phyloP scores from a whole-genome alignment of 2,329 filamentous ascomycete species.

The Penicillium sp. region DNA sequence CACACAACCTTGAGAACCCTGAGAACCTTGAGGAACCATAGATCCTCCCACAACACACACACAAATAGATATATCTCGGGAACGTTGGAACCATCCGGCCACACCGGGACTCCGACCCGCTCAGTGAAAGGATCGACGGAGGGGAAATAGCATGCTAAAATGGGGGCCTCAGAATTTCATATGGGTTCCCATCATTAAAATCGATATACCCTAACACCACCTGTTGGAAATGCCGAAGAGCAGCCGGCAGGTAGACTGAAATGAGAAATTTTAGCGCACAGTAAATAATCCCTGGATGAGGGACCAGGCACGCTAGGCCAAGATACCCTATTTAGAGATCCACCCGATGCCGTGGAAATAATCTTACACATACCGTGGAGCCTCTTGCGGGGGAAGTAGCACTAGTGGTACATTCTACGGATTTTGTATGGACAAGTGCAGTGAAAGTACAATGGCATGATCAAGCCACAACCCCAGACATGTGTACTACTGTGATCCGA shows the following conservation, averaged over 20 bases:
- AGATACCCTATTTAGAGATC: constrained; percentile 10
- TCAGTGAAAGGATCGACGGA: constrained; percentile 11
- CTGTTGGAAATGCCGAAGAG: background rate
- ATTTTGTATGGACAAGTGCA: background rate
- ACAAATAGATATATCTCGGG: background rate
- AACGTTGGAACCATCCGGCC: background rate
- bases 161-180: background rate
- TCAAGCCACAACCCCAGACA: background rate
- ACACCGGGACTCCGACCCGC: constrained; percentile 6
- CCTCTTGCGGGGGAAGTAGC: background rate
- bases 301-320: constrained; percentile 4
- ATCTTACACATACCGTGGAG: background rate
- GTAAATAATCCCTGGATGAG: background rate
- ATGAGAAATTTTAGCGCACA: background rate
- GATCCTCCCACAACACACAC: background rate
- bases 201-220: background rate
- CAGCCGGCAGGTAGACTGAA: background rate
- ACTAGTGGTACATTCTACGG: background rate
- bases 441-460: background rate
- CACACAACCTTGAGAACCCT: background rate
- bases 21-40: background rate
- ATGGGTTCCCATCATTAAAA: background rate
- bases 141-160: background rate
- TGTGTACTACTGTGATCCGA: background rate
- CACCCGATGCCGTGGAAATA: constrained; percentile 14